Conservation (phyloP, 2,329 filamentous ascomycete species). For the Ascochyta koolunga region DNA sequence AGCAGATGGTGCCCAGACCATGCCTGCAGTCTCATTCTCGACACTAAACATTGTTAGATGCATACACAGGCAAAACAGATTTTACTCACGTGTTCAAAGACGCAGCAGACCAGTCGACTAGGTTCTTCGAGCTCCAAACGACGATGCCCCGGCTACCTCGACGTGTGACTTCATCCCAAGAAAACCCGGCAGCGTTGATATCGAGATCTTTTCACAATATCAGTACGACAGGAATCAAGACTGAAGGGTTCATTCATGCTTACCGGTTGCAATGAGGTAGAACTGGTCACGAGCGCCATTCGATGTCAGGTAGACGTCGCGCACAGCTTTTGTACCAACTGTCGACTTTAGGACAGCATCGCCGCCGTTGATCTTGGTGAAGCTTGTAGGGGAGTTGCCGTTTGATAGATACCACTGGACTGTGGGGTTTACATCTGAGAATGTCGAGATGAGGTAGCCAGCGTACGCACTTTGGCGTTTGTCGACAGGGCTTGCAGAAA, state of each 20-base stretch:
- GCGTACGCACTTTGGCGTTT: slow-evolving; percentile 2
- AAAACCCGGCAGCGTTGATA: slow-evolving; percentile 9
- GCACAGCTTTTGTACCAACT: slow-evolving; percentile 18
- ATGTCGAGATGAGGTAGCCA: slow-evolving; percentile 17
- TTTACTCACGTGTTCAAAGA: slow-evolving; percentile 9
- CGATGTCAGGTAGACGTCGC: slow-evolving; percentile 15
- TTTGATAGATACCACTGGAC: slow-evolving; percentile 15
- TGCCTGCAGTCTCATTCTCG: slow-evolving; percentile 16
- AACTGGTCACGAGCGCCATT: slow-evolving; percentile 12
- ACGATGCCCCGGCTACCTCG: slow-evolving; percentile 15
- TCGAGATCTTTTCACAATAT: not conserved
- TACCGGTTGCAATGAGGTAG: slow-evolving; percentile 15
- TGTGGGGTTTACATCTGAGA: slow-evolving; percentile 13
- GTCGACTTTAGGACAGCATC: slow-evolving; percentile 16
- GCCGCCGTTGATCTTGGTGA: slow-evolving; percentile 16
- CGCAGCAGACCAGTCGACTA: slow-evolving; percentile 16
- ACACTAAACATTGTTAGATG: slow-evolving; percentile 2
- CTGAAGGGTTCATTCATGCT: not conserved
- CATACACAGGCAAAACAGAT: too few relatives aligned
- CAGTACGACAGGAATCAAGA: not conserved
- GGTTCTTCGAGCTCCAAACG: slow-evolving; percentile 16
- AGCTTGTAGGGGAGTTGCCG: slow-evolving; percentile 13
- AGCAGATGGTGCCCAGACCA: slow-evolving; percentile 16
- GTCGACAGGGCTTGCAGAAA: not conserved
- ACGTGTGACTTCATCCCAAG: slow-evolving; percentile 17